phyloP scores from a whole-genome alignment of 768 basidiomycete genomes.

The Tulasnella sp. region DNA sequence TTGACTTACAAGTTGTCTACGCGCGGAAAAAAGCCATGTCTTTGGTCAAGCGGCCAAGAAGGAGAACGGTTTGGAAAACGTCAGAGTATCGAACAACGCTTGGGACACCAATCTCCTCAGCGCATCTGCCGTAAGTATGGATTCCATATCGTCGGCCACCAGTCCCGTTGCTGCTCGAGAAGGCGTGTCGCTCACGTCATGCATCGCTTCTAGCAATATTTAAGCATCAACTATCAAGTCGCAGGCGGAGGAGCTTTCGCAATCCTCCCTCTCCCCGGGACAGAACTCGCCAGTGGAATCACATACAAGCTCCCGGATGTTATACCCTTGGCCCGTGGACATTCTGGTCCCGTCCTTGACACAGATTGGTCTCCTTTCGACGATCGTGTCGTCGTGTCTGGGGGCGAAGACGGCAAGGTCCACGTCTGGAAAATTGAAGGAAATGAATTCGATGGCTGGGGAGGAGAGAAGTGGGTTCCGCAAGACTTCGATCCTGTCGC shows the following conservation, averaged over 20 bases:
- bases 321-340: slow-evolving; percentile 78
- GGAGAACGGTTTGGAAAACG: slow-evolving; percentile 66
- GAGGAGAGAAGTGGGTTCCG: slow-evolving; percentile 68
- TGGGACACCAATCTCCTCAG: slow-evolving; percentile 94
- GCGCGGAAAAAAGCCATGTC: slow-evolving; percentile 58
- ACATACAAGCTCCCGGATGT: slow-evolving; percentile 82
- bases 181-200: background rate
- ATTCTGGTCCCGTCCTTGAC: slow-evolving; percentile 68
- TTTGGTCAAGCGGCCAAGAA: slow-evolving; percentile 84
- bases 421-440: slow-evolving; percentile 84
- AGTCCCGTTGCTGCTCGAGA: background rate
- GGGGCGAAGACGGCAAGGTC: slow-evolving; percentile 87
- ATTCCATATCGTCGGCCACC: background rate
- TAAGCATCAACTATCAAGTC: slow-evolving; percentile 90
- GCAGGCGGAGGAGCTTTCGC: slow-evolving; percentile 90
- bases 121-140: slow-evolving; percentile 57
- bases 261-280: slow-evolving; percentile 66
- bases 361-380: slow-evolving; percentile 96
- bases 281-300: slow-evolving; percentile 29
- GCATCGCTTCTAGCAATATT: slow-evolving; percentile 47
- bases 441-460: slow-evolving; percentile 71
- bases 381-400: slow-evolving; percentile 81
- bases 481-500: slow-evolving; percentile 78
- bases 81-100: slow-evolving; percentile 78
- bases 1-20: background rate